Base-by-base conservation (phyloP, 2,329 filamentous ascomycete species). In the Alternaria sp. region DNA sequence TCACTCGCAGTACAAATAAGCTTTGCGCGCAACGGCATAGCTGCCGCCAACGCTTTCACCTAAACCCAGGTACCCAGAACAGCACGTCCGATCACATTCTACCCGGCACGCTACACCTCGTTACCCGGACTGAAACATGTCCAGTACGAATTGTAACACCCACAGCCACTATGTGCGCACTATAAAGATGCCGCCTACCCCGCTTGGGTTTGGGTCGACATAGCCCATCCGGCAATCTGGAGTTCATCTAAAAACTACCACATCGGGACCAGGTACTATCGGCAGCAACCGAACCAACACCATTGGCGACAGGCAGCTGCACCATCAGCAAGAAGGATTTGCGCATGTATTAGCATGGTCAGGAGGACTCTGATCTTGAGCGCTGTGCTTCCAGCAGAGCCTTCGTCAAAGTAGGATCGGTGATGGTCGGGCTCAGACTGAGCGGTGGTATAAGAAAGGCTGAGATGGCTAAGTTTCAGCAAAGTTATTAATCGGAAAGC, bases 211-310 rank as follows among this genome's bases (percentile, higher is more conserved):
- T 50, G 11, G 47, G 47, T 50, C 47, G 25, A 50, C 2, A 28
- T 55, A 18, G 33, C 55, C 59, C 63, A 54, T 58, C 51, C 55
- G 59, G 44, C 63, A 63, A 28, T 62, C 45, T 63, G 47, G 54
- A 28, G 37, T 60, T 60, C 57, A 65, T 63, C 50, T 62, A 65
- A 55, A 44, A 4, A 49, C 25, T 54, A 41, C 37, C 53, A 12
- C 9, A 57, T 63, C 14, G 21, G 63, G 51, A 12, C 0, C 6
- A 30, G 0, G 4, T 20, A 28, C n/a, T 47, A 46, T 46, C 20
- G 20, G 44, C 21, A 21, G 21, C 44, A 46, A 46, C 44, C 44
- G 44, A 46, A 46, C 44, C 20, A 1, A 14, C 3, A 5, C 44
- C 21, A 46, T 46, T 46, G 44, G 44, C 20, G 2, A 5, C 14